Evolutionary conservation across 352 stramenopile genomes (phyloP).

Genomic region (Pythium monospermum): DNA sequence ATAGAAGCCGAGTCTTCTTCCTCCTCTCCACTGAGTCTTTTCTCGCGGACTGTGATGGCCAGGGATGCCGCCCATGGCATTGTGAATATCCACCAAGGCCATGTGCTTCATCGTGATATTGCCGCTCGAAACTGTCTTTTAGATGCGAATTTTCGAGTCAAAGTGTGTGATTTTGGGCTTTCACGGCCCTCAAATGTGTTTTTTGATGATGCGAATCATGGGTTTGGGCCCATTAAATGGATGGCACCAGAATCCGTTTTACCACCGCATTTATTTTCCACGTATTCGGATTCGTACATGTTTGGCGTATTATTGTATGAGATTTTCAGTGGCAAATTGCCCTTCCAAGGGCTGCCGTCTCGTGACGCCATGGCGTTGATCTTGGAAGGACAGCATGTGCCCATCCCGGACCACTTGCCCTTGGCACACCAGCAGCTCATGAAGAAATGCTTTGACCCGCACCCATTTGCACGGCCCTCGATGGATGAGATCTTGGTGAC

Average conservation of each 20-base stretch:
- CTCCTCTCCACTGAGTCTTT: constrained; percentile 27
- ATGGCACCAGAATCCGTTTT: constrained; percentile 67
- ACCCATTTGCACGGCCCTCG: constrained; percentile 45
- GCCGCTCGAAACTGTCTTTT: constrained; percentile 67
- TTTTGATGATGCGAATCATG: constrained; percentile 51
- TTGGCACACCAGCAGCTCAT: constrained; percentile 45
- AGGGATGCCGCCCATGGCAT: constrained; percentile 61
- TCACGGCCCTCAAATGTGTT: constrained; percentile 28
- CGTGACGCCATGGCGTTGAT: constrained; percentile 56
- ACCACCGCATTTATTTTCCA: constrained; percentile 64
- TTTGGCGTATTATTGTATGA: constrained; percentile 74
- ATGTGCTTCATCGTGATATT: constrained; percentile 64
- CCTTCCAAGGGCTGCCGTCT: constrained; percentile 49
- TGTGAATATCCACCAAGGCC: constrained; percentile 55
- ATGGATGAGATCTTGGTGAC: constrained; percentile 67
- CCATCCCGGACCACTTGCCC: constrained; percentile 40
- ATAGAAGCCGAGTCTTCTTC: background rate
- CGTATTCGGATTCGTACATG: constrained; percentile 70
- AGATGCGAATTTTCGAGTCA: constrained; percentile 56
- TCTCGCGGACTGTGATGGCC: constrained; percentile 61
- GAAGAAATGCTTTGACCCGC: constrained; percentile 50
- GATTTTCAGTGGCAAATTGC: constrained; percentile 55
- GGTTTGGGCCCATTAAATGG: constrained; percentile 69
- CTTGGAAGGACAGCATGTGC: constrained; percentile 57
- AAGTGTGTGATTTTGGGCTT: constrained; percentile 69